Evolutionary conservation across 495 filamentous ascomycete species (phyloP), one percentile per base, ranked within the genome.

Genomic region (Penicillium coprophilum): DNA sequence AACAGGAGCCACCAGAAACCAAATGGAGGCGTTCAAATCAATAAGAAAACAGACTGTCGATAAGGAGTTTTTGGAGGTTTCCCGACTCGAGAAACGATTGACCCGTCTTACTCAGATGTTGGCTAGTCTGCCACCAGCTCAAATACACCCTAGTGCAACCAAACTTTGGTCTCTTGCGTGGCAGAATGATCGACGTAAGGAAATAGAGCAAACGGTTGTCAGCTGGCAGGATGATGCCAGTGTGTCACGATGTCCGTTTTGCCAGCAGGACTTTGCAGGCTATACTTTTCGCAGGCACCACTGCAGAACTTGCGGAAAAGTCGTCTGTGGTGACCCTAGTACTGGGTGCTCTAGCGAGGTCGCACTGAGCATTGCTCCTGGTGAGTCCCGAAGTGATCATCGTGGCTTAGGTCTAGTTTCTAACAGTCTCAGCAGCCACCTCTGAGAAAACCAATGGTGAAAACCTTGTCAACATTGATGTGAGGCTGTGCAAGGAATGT

Each of bases 241-340:
- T 43, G 92, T 98, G 20, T 50, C 78, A 5, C 84, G 83, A 45
- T 98, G 94, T 59, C 95, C 94, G 3, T 94, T 96, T 62, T 98
- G 94, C 63, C 87, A 92, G 62, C 94, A 97, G 63, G 90, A 96
- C 50, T 98, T 98, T 71, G 84, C 90, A 1, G 85, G 82, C 24
- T 96, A 96, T 77, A 84, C 89, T 2, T 92, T 96, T 61, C 82
- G 94, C 65, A 80, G 94, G 54, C 95, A 97, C 68, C 94, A 98
- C 68, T 98, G 94, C 69, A 84, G 94, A 51, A 83, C 96, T 68
- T 98, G 94, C 63, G 94, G 94, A 31, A 81, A 85, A 52, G 91
- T 98, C 0, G 91, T 98, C 1, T 98, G 94, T 62, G 91, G 89
- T 15, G 94, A 97, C 70, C 82, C 81, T 2, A 74, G 78, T 36